Base-by-base conservation (phyloP, 2,329 filamentous ascomycete species). In the Claviceps monticola region DNA sequence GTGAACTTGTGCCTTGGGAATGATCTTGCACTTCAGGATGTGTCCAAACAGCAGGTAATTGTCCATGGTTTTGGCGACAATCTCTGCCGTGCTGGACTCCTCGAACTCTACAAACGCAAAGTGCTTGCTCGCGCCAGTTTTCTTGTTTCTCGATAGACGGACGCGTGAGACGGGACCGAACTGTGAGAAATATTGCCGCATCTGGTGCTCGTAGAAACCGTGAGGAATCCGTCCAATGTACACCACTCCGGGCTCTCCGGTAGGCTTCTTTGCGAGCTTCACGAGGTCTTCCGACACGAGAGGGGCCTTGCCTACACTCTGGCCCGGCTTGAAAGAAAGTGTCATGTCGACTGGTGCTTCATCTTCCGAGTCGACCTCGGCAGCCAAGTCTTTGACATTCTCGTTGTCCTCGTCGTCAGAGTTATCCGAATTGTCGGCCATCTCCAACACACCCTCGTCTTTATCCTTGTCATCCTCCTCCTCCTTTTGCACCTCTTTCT, bases 21-120 rank as follows among this genome's bases (percentile, higher is more conserved):
- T 78, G 23, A 82, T 73, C 64, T 88, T 86, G 69, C 90, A 91
- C 69, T 94, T 91, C 59, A 98, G 75, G 56, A 97, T 86, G 66
- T 96, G 91, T 5, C 88, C 88, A 66, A 95, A 97, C 63, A 98
- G 78, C 41, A 97, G 80, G 69, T 98, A 98, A 71, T 90, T 94
- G 74, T 96, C 82, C 93, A 98, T 98, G 21, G 93, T 95, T 71
- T 89, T 87, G 48, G 88, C 84, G 34, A 95, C 91, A 59, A 97
- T 89, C 61, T 88, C 84, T 41, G 93, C 91, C n/a, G 78, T 79
- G 57, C 69, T 71, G 48, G 89, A 86, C 53, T 88, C 83, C 37
- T 75, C 72, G 63, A 98, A 98, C 70, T 98, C 88, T 62, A 98
- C 78, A 68, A 96, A 98, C 36, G 88, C 93, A 64, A 86, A 95